Evolutionary conservation across 495 filamentous ascomycete genomes (phyloP), one percentile per base, ranked within the genome.

Genomic region (Tuber microsphaerosporum): DNA sequence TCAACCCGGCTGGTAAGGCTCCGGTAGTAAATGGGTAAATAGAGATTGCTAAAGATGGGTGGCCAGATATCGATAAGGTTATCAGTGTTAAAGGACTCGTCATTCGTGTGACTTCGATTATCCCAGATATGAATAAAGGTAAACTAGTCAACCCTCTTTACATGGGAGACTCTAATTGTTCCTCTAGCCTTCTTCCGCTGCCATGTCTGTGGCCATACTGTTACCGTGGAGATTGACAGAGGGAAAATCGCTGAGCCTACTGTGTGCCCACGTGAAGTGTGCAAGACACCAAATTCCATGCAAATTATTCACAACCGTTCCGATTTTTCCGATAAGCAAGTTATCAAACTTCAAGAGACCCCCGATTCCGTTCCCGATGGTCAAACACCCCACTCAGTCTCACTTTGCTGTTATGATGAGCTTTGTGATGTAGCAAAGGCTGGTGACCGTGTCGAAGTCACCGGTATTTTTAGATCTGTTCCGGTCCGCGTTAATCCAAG

Each of bases 291-390:
- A 76, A 98, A 99, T 83, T 95, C 93, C 39, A 98, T 99, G 96
- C 93, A 97, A 82, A 94, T 99, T 76, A 87, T 97, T 19, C 95
- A 99, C 87, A 98, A 99, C 84, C 92, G 95, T 73, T 98, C 93
- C 78, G 87, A 88, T 20, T 99, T 99, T 83, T 90, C 93, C 71
- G 95, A 99, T 82, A 99, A 98, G 85, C 95, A 99, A 81, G 93
- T 98, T 74, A 97, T 99, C 87, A 98, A 98, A 84, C 87, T 99
- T 44, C 95, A 99, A 83, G 95, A 99, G 84, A 99, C 95, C 0
- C 95, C 95, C 12, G 95, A 99, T 83, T 92, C 88, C 70, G 90
- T 98, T 68, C 95, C 95, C 19, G 92, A 97, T 76, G 95, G 95
- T 41, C 95, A 99, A 84, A 95, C 95, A 34, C 95, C 95, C n/a